Base-by-base conservation (phyloP, 1,284 basidiomycete species). In the Pseudozyma sp. region DNA sequence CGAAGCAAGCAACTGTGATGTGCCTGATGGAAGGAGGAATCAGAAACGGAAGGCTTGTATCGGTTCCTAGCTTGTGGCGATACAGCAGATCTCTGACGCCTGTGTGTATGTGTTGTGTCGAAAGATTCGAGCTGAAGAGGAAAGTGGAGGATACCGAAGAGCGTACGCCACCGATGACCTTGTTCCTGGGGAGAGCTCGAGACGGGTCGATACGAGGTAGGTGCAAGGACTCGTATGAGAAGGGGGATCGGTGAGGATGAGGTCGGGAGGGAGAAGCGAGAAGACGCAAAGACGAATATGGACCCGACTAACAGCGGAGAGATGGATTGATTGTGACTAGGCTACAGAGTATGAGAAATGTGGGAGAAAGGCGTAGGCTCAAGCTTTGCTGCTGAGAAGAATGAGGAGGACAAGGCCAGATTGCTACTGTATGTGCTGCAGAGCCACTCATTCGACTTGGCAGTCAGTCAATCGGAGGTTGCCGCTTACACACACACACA, bases 151-250 rank as follows among this genome's bases (percentile, higher is more conserved):
- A 39, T 48, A 54, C 21, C 25, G 25, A 25, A 50, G 16, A 31
- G 43, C 45, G 39, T 53, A 62, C 52, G 66, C 66, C 59, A 51
- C 59, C 59, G 44, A 38, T 59, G 59, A 51, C 52, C 56, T 63
- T 59, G 47, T 43, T 55, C 40, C 66, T 62, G 34, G 36, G 1
- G 19, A 38, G n/a, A 35, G 44, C 36, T 55, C 52, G 48, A 48
- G 25, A n/a, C n/a, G 38, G n/a, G 43, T 59, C 52, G 38, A 59
- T 59, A 62, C 66, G 59, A 59, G 52, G 34, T 19, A n/a, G 36
- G 21, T 35, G 14, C 53, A 13, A 31, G 43, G 38, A 16, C 64
- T 67, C 58, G 59, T 52, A 39, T 25, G 16, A 25, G 25, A 31
- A 48, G 36, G n/a, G 35, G 43, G 18, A 21, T n/a, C 40, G 64